Conservation (phyloP, 192 early-diverging fungal genomes). For the Linderina pennispora region DNA sequence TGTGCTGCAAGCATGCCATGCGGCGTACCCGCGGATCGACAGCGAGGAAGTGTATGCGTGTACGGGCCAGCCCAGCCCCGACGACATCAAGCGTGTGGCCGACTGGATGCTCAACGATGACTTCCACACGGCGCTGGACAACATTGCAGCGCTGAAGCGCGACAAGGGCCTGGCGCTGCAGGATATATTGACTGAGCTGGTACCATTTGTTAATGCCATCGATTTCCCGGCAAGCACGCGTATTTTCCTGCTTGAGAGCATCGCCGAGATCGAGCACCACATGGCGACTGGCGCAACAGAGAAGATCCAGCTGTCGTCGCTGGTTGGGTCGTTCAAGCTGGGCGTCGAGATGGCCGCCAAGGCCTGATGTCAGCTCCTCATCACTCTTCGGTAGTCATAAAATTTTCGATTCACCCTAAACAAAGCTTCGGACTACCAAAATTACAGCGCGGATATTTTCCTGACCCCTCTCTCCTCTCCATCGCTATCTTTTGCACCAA, state of each 20-base stretch:
- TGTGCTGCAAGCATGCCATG: conserved; percentile 89
- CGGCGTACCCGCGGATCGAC: conserved; percentile 71
- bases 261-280: conserved; percentile 85
- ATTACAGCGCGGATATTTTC: too few species aligned
- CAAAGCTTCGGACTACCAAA: too few species aligned
- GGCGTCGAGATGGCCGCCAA: conserved; percentile 59
- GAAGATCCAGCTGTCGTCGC: conserved; percentile 77
- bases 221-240: conserved; percentile 67
- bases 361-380: not conserved
- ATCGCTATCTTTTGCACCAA: too few species aligned
- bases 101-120: conserved; percentile 83
- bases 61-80: conserved; percentile 84
- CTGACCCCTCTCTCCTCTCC: too few species aligned
- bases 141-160: conserved; percentile 65
- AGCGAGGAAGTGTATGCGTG: conserved; percentile 85
- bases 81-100: conserved; percentile 71
- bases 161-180: conserved; percentile 85
- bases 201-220: conserved; percentile 55
- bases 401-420: not conserved
- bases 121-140: conserved; percentile 67
- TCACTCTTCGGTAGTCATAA: not conserved
- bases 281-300: conserved; percentile 80
- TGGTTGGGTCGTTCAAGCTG: conserved; percentile 84
- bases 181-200: conserved; percentile 84
- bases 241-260: conserved; percentile 65